phyloP scores from a whole-genome alignment of 2,329 filamentous ascomycete genomes.

The Falciphora oryzae region DNA sequence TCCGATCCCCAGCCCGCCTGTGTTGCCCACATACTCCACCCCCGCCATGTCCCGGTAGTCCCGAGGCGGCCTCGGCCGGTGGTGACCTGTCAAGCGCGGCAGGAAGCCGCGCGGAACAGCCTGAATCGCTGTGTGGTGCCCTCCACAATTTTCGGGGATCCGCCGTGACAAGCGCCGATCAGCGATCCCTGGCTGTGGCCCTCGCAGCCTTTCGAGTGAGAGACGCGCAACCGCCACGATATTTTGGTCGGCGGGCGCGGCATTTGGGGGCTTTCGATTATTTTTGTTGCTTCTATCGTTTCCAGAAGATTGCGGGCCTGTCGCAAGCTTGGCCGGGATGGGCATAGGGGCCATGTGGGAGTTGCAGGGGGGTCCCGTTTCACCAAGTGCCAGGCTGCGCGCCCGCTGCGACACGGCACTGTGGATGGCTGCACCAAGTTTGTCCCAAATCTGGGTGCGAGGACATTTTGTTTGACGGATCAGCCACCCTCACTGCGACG shows the following conservation, averaged over 20 bases:
- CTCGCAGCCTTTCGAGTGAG: neutral
- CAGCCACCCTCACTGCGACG: neutral
- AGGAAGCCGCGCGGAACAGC: neutral
- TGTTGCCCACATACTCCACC: neutral
- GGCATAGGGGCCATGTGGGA: conserved; percentile 28
- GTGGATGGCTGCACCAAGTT: conserved; percentile 8
- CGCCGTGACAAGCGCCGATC: neutral
- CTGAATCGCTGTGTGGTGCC: neutral
- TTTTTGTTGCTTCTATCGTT: conserved; percentile 23
- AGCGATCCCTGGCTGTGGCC: neutral
- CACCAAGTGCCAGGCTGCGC: conserved; percentile 29
- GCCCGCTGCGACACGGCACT: conserved; percentile 5
- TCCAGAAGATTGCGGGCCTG: conserved; percentile 36
- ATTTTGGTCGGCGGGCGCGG: neutral
- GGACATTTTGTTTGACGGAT: neutral
- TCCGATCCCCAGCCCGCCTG: too few species aligned
- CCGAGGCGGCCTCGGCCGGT: neutral
- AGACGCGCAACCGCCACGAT: neutral
- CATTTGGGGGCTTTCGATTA: neutral
- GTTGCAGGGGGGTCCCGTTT: conserved; percentile 48
- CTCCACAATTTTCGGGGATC: neutral
- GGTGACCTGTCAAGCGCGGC: neutral
- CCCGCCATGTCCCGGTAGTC: neutral
- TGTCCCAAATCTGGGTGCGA: conserved; percentile 8
- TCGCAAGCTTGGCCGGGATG: conserved; percentile 20